Evolutionary conservation across 1,139 yeast genomes (phyloP).

Genomic region (Geotrichum bryndzae): DNA sequence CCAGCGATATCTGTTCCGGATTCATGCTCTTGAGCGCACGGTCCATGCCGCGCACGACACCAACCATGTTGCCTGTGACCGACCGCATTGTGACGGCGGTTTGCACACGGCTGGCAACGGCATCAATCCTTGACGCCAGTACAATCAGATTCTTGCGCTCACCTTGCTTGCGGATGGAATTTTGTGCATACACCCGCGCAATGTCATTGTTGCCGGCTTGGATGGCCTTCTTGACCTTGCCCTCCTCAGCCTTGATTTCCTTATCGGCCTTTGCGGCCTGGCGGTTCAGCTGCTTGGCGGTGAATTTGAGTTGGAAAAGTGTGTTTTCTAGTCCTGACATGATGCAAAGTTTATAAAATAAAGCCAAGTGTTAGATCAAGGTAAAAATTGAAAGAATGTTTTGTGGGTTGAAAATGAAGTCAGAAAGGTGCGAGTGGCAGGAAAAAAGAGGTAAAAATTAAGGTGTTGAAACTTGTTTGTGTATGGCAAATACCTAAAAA

Average conservation of each 20-base stretch:
- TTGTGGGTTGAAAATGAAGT: background rate
- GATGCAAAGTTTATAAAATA: background rate
- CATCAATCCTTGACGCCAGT: constrained; percentile 85
- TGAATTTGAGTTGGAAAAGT: constrained; percentile 46
- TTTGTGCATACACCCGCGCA: constrained; percentile 90
- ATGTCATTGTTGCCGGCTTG: constrained; percentile 85
- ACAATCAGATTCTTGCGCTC: constrained; percentile 79
- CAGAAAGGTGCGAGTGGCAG: background rate
- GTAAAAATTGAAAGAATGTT: background rate
- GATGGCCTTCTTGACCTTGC: constrained; percentile 81
- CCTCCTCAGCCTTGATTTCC: constrained; percentile 82
- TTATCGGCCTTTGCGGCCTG: constrained; percentile 89
- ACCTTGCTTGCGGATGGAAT: constrained; percentile 86
- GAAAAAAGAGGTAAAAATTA: background rate
- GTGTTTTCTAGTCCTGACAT: constrained; percentile 19
- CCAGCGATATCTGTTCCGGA: constrained; percentile 76
- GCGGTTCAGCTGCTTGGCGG: constrained; percentile 85
- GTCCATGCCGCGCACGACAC: constrained; percentile 93
- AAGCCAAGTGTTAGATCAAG: background rate
- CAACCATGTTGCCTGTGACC: constrained; percentile 90
- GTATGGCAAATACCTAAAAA: background rate
- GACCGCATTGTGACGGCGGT: constrained; percentile 96
- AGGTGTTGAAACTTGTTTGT: background rate
- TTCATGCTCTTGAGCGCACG: constrained; percentile 94
- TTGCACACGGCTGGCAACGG: constrained; percentile 92